Evolutionary conservation across 2,329 filamentous ascomycete species (phyloP).

Genomic region (Parascedosporium putredinis): DNA sequence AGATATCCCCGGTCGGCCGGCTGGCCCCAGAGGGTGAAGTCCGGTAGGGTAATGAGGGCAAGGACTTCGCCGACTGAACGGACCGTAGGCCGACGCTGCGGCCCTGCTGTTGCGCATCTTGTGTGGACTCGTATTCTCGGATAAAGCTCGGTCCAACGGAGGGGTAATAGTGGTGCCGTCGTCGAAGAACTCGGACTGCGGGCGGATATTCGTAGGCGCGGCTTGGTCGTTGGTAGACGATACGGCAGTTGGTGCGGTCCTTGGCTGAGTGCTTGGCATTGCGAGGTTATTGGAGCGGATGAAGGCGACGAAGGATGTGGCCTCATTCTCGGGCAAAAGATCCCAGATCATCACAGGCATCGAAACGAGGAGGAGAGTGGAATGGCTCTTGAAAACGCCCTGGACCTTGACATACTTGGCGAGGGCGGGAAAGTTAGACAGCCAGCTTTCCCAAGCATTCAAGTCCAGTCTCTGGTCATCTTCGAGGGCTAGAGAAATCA

Average conservation of each 20-base stretch:
- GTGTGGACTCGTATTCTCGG: not conserved
- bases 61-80: not conserved
- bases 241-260: not conserved
- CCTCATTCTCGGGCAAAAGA: constrained; percentile 44
- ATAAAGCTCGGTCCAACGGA: constrained; percentile 1
- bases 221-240: not conserved
- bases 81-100: not conserved
- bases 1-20: constrained; percentile 17
- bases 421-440: constrained; percentile 43
- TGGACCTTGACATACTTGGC: constrained; percentile 52
- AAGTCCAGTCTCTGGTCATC: constrained; percentile 46
- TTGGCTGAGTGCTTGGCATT: constrained; percentile 17
- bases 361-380: constrained; percentile 45
- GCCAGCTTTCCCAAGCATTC: constrained; percentile 49
- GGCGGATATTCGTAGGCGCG: not conserved
- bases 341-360: constrained; percentile 52
- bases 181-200: constrained; percentile 4
- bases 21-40: not conserved
- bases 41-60: not conserved
- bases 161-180: constrained; percentile 8
- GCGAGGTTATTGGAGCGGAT: constrained; percentile 47
- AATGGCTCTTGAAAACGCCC: constrained; percentile 51
- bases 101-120: not conserved
- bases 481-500: constrained; percentile 50
- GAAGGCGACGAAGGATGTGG: constrained; percentile 48